Conservation (phyloP, 1,139 yeast species). For the Pichia cactophila region DNA sequence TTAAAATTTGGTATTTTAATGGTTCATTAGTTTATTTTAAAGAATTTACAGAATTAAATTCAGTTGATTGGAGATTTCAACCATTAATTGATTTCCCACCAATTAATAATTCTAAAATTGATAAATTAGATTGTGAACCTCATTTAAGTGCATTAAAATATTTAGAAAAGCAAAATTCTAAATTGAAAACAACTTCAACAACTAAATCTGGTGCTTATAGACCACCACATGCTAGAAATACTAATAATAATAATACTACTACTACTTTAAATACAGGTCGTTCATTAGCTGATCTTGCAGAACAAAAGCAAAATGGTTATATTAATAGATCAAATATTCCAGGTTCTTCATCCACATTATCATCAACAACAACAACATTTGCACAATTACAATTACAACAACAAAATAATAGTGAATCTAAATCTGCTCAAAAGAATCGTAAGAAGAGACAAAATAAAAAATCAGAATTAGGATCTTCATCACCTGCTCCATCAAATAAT, state of each 20-base stretch:
- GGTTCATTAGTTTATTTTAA: slow-evolving; percentile 74
- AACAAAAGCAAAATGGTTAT: slow-evolving; percentile 26
- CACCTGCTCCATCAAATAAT: slow-evolving; percentile 7
- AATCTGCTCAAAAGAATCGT: slow-evolving; percentile 61
- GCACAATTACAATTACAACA: slow-evolving; percentile 28
- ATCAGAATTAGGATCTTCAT: slow-evolving; percentile 17
- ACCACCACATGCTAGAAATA: slow-evolving; percentile 27
- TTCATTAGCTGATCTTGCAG: slow-evolving; percentile 52
- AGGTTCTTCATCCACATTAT: not conserved
- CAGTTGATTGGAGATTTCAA: slow-evolving; percentile 87
- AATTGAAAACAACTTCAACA: slow-evolving; percentile 23
- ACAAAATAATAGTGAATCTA: slow-evolving; percentile 30
- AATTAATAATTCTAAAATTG: slow-evolving; percentile 17
- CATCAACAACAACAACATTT: slow-evolving; percentile 17
- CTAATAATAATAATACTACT: not conserved
- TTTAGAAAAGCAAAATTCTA: slow-evolving; percentile 35
- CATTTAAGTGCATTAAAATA: slow-evolving; percentile 61
- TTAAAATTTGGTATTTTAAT: slow-evolving; percentile 85
- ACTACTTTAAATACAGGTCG: slow-evolving; percentile 28
- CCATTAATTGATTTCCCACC: slow-evolving; percentile 53
- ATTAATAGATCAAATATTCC: slow-evolving; percentile 9
- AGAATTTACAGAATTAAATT: slow-evolving; percentile 73
- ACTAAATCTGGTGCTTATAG: slow-evolving; percentile 18
- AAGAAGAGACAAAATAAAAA: slow-evolving; percentile 71
- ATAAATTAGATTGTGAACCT: slow-evolving; percentile 53